A percentile compares a stretch with the other conserved stretches of the same genome.
Conservation (phyloP, 257 asterid species). For the Anisodus acutangulus region DNA sequence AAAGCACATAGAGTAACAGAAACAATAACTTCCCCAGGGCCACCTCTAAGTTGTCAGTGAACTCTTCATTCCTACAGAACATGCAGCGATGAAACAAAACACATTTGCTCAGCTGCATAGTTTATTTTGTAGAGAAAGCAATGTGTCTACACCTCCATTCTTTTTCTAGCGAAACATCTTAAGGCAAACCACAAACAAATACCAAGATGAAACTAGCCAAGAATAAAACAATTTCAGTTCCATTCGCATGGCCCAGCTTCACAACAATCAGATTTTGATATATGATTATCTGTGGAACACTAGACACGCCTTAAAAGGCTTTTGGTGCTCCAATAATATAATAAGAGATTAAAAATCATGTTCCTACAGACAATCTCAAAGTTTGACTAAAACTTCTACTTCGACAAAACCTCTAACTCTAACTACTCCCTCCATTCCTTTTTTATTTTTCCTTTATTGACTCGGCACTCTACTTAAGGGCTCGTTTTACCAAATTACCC, state of each 20-base stretch:
- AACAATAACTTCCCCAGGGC: background rate
- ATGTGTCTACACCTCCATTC: background rate
- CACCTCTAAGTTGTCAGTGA: background rate
- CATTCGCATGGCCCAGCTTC: background rate
- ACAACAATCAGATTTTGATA: background rate
- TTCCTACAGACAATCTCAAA: constrained; percentile 18
- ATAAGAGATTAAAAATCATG: background rate
- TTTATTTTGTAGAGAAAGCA: background rate
- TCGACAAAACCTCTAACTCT: constrained; percentile 1
- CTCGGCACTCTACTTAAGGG: no score
- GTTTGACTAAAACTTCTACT: background rate
- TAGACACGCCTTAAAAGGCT: background rate
- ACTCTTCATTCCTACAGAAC: background rate
- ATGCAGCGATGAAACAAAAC: background rate
- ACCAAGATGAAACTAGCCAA: background rate
- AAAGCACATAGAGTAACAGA: background rate
- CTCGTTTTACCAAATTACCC: no score
- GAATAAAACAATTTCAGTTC: background rate
- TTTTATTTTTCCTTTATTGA: no score
- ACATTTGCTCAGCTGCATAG: background rate
- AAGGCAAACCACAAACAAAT: constrained; percentile 20
- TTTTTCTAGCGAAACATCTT: background rate
- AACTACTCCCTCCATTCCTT: background rate
- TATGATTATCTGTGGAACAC: background rate
- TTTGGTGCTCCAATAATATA: background rate